Base-by-base conservation (phyloP, 2,329 filamentous ascomycete species). In the Drechslerella coelobrocha region DNA sequence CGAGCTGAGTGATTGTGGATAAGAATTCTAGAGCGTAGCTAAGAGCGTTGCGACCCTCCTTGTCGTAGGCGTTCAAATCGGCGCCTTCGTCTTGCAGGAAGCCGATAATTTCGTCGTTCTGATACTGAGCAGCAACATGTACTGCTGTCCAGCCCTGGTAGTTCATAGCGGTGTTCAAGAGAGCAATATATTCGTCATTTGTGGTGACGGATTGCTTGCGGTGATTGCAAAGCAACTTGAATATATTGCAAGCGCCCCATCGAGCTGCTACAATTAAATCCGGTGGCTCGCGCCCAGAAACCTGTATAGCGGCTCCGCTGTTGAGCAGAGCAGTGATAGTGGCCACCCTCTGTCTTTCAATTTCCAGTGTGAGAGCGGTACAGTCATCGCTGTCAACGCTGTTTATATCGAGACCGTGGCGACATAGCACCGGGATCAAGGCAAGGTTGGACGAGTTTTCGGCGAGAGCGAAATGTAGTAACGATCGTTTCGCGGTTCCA, bases 381-480 rank as follows among this genome's bases (percentile, higher is more conserved):
- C 41, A 50, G 7, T 29, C 45, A 23, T 61, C 31, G 2, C 1
- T 23, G 39, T 61, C 62, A 1, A 55, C 9, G 9, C 17, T 37
- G 23, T 61, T 45, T 19, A 68, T 56, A 45, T 68, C 62, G 7
- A 61, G 10, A 17, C 53, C 53, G n/a, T 52, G 29, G 1, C 31
- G 21, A n/a, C 52, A 27, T 9, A 66, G 17, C 9, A 45, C 9
- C 0, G 31, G 31, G 8, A 66, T 47, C 17, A 52, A 19, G 7
- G 14, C 29, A 14, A 29, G 1, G 29, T 52, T 31, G 6, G 21
- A 17, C 2, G 52, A 21, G 9, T 48, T 17, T 12, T 45, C 34
- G 4, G 51, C 47, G 2, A 66, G 47, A 2, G 61, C 52, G 29
- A 52, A 66, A 31, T 66, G 61, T 19, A 66, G n/a, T 5, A 66